A percentile compares a stretch with the other conserved stretches of the same genome.
These are phyloP conservation scores for Ilex asprella DNA, from an alignment of 257 asterid genomes.

Conservation along the genomic window DNA sequence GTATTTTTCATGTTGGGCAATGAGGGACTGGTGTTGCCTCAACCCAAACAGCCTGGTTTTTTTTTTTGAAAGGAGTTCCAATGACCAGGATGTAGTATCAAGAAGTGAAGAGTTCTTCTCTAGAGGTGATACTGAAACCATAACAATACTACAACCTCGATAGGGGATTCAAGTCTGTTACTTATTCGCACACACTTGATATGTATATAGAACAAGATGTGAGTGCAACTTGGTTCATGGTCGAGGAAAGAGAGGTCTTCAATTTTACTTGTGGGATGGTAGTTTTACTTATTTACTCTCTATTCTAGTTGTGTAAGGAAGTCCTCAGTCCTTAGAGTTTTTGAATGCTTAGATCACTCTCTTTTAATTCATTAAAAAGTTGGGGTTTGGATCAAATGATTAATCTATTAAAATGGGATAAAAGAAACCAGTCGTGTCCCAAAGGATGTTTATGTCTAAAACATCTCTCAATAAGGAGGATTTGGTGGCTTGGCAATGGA, in stretches of 20 bases:
- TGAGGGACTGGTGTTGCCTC: slow-evolving; percentile 22
- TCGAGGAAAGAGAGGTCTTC: background rate
- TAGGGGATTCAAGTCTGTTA: background rate
- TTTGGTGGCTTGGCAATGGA: too few species aligned
- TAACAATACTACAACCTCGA: slow-evolving; percentile 13
- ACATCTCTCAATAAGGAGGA: too few species aligned
- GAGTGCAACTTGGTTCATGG: too few species aligned
- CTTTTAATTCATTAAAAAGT: too few species aligned
- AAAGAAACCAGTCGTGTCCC: too few species aligned
- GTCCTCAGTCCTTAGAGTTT: background rate
- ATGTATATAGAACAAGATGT: too few species aligned
- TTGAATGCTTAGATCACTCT: background rate
- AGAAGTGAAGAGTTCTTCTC: slow-evolving; percentile 3
- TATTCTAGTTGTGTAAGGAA: background rate
- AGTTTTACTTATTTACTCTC: background rate
- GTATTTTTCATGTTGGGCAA: slow-evolving; percentile 32
- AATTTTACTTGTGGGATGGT: background rate
- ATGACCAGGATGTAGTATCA: slow-evolving; percentile 4
- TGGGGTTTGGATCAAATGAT: too few species aligned
- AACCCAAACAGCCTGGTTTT: slow-evolving; percentile 43
- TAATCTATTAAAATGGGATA: too few species aligned
- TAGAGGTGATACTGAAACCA: background rate
- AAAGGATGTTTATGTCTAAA: too few species aligned
- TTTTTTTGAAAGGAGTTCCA: slow-evolving; percentile 15
- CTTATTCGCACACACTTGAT: too few species aligned